These are phyloP conservation scores for Trichoderma endophyticum DNA, from an alignment of 2,329 filamentous ascomycete genomes.

Conservation along the genomic window DNA sequence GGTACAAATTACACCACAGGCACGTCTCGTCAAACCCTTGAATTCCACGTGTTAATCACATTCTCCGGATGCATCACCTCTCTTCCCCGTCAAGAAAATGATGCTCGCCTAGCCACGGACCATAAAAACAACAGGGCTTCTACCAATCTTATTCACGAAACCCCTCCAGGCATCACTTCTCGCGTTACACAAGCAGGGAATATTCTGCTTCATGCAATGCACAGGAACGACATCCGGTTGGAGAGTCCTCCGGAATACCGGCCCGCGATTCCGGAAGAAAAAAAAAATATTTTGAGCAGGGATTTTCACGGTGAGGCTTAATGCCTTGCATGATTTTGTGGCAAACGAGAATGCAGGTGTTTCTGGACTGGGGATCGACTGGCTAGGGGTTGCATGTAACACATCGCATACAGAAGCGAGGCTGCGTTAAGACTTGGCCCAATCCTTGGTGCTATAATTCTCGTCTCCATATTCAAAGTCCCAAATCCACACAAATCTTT, in stretches of 20 bases:
- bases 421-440: neutral
- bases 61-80: neutral
- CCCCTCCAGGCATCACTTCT: neutral
- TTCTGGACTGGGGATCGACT: neutral
- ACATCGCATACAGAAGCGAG: neutral
- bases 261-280: neutral
- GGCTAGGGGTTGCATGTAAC: neutral
- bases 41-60: neutral
- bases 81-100: neutral
- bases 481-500: neutral
- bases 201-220: conserved; percentile 9
- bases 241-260: conserved; percentile 10
- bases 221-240: conserved; percentile 16
- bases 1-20: neutral
- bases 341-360: neutral
- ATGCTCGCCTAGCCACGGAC: neutral
- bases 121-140: neutral
- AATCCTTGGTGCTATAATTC: neutral
- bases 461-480: neutral
- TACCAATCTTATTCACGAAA: neutral
- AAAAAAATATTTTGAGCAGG: neutral
- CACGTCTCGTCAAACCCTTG: neutral
- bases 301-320: neutral
- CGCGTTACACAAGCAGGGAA: neutral
- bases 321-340: neutral